A percentile compares a stretch with the other conserved stretches of the same genome.
These are phyloP conservation scores for Dimargaris verticillata DNA, from an alignment of 192 early-diverging fungal genomes.

Conservation along the genomic window DNA sequence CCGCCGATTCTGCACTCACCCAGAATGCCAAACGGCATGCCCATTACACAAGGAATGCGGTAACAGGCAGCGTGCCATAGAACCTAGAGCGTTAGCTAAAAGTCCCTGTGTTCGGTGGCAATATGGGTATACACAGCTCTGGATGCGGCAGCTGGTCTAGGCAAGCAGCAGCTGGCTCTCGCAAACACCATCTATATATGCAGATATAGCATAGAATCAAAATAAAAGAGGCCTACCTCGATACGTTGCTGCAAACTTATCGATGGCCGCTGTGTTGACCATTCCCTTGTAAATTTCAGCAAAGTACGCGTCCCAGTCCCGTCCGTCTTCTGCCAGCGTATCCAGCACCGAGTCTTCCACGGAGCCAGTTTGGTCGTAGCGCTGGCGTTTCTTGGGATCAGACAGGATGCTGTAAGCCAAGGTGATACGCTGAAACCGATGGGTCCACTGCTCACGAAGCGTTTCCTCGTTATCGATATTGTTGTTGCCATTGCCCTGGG, in stretches of 20 bases:
- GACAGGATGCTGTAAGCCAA: conserved; percentile 61
- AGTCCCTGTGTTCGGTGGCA: too few relatives aligned
- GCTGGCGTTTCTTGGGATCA: conserved; percentile 38
- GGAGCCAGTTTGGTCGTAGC: conserved; percentile 65
- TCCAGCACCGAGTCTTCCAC: conserved; percentile 26
- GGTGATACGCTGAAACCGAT: conserved; percentile 55
- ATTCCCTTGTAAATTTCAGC: conserved; percentile 53
- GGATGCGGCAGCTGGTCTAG: too few relatives aligned
- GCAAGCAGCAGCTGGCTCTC: too few relatives aligned
- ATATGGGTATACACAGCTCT: too few relatives aligned
- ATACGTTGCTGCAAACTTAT: conserved; percentile 52
- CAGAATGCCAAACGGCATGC: too few relatives aligned
- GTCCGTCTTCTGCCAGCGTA: conserved; percentile 29
- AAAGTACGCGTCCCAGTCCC: conserved; percentile 73
- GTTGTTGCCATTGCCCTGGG: not conserved
- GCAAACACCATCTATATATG: too few relatives aligned
- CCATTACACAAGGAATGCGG: too few relatives aligned
- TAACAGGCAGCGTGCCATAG: too few relatives aligned
- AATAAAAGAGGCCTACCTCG: too few relatives aligned
- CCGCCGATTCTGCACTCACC: too few relatives aligned
- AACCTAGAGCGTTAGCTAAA: too few relatives aligned
- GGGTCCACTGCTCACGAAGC: conserved; percentile 17
- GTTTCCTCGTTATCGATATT: not conserved
- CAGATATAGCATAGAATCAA: too few relatives aligned
- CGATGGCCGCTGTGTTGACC: conserved; percentile 56